phyloP scores from a whole-genome alignment of 1,284 basidiomycete species.

The Clitocybe nebularis region DNA sequence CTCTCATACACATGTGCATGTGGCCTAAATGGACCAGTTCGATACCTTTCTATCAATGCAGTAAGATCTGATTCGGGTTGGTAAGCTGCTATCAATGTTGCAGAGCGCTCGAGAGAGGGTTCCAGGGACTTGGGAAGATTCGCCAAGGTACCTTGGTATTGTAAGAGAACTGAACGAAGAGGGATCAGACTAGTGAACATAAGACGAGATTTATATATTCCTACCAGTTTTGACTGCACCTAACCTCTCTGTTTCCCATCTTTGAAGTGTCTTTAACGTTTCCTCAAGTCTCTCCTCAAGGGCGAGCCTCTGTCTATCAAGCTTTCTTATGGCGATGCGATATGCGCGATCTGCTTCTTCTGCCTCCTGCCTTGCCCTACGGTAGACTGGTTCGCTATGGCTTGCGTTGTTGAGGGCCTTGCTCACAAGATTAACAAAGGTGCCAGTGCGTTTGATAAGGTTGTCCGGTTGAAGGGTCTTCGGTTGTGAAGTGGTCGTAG shows the following conservation, averaged over 20 bases:
- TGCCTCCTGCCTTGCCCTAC: constrained; percentile 73
- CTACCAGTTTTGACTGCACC: constrained; percentile 78
- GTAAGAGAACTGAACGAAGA: constrained; percentile 58
- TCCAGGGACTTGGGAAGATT: constrained; percentile 67
- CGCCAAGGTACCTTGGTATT: constrained; percentile 76
- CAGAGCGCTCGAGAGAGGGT: constrained; percentile 63
- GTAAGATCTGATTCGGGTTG: constrained; percentile 82
- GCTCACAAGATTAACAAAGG: constrained; percentile 67
- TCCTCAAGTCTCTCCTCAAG: constrained; percentile 86
- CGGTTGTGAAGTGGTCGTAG: constrained; percentile 26
- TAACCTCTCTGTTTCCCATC: constrained; percentile 82
- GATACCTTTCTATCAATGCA: constrained; percentile 83
- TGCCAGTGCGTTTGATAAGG: constrained; percentile 63
- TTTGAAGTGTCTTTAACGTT: constrained; percentile 73
- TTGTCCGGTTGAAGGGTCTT: constrained; percentile 44
- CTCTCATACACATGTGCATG: constrained; percentile 81
- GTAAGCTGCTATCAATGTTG: constrained; percentile 74
- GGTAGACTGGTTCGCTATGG: constrained; percentile 53
- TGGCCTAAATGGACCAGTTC: constrained; percentile 88
- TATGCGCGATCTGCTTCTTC: constrained; percentile 76
- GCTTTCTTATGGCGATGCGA: constrained; percentile 67
- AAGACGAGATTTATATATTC: constrained; percentile 14
- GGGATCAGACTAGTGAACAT: constrained; percentile 6
- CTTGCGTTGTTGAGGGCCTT: constrained; percentile 57
- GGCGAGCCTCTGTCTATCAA: constrained; percentile 76